phyloP scores from a whole-genome alignment of 352 stramenopile species.

The Phytopythium cucurbitacearum region DNA sequence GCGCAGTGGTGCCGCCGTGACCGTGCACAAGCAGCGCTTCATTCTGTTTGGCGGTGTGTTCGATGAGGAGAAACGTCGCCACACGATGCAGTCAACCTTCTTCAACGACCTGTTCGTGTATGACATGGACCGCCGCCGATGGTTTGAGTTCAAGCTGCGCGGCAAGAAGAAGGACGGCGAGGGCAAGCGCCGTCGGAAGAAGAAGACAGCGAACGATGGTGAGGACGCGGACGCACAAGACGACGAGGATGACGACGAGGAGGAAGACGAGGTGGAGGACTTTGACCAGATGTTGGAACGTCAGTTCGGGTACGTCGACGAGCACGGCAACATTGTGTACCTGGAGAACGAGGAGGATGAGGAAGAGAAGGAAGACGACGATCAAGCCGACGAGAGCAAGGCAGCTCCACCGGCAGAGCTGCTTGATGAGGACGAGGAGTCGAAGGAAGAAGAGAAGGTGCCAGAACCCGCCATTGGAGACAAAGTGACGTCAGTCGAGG shows the following conservation, averaged over 20 bases:
- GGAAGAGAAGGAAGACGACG: slow-evolving; percentile 50
- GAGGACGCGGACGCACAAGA: slow-evolving; percentile 35
- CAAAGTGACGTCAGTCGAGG: background rate
- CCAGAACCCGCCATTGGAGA: slow-evolving; percentile 1
- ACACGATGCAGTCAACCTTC: slow-evolving; percentile 89
- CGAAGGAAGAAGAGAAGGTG: slow-evolving; percentile 14
- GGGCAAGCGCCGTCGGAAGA: slow-evolving; percentile 56
- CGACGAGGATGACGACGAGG: slow-evolving; percentile 40
- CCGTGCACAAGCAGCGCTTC: slow-evolving; percentile 93
- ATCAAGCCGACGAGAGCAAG: slow-evolving; percentile 28
- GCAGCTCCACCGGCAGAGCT: background rate
- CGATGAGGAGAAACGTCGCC: slow-evolving; percentile 86
- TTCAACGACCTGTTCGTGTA: slow-evolving; percentile 98
- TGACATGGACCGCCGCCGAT: slow-evolving; percentile 95
- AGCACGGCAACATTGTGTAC: slow-evolving; percentile 94
- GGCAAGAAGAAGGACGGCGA: slow-evolving; percentile 74
- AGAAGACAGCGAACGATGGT: slow-evolving; percentile 41
- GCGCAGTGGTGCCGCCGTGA: slow-evolving; percentile 76
- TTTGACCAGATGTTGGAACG: slow-evolving; percentile 83
- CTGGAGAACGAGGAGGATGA: slow-evolving; percentile 89
- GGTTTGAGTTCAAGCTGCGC: slow-evolving; percentile 91
- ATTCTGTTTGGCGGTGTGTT: slow-evolving; percentile 96
- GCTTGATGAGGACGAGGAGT: slow-evolving; percentile 16
- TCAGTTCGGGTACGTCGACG: slow-evolving; percentile 95
- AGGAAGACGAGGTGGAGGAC: slow-evolving; percentile 79